phyloP scores from a whole-genome alignment of 169 alveolate genomes.

The Cryptosporidium bovis region DNA sequence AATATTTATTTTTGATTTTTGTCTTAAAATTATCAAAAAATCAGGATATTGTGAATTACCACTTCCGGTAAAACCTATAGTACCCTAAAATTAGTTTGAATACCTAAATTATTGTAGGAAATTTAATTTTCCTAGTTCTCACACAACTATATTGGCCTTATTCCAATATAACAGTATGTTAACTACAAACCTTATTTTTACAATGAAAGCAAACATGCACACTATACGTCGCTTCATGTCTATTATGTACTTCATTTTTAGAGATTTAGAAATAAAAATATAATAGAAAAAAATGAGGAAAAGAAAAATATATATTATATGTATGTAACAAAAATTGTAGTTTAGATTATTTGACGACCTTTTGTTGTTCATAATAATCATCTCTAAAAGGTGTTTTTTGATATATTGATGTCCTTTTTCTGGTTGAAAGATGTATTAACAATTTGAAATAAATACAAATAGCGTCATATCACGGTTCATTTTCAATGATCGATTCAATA shows the following conservation, averaged over 20 bases:
- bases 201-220: conserved; percentile 63
- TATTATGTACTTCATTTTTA: background rate
- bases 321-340: background rate
- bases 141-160: background rate
- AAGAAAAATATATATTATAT: background rate
- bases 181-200: background rate
- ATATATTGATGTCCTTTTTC: background rate
- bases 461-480: conserved; percentile 26
- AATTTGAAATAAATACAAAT: background rate
- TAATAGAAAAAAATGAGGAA: background rate
- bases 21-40: too few species aligned
- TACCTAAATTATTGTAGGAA: background rate
- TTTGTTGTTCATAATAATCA: conserved; percentile 4
- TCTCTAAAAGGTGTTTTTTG: conserved; percentile 3
- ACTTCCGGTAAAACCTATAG: too few species aligned
- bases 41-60: too few species aligned
- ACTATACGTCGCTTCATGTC: conserved; percentile 53
- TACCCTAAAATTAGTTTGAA: background rate
- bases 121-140: background rate
- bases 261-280: conserved; percentile 1
- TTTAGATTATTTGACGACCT: conserved; percentile 1
- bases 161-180: background rate
- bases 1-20: background rate
- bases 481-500: conserved; percentile 55
- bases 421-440: background rate